Evolutionary conservation across 345 rosid species (phyloP).

Genomic region (Cardamine resedifolia): DNA sequence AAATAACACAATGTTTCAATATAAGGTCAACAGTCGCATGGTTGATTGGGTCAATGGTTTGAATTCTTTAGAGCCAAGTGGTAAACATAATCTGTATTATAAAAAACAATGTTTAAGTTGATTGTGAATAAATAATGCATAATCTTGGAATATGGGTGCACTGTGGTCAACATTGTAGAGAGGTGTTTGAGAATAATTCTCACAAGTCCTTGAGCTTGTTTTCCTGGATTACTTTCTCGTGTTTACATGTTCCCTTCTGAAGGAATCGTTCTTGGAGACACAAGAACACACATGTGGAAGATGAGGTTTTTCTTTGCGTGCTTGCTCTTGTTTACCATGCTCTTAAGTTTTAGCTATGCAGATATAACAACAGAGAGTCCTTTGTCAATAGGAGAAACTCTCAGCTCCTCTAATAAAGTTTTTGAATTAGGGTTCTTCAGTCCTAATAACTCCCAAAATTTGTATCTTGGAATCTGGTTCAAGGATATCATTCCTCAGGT

Average conservation of each 20-base stretch:
- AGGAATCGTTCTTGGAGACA: background rate
- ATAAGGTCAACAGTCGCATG: background rate
- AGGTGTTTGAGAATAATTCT: background rate
- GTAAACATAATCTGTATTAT: background rate
- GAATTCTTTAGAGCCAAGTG: background rate
- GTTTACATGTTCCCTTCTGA: background rate
- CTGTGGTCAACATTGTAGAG: conserved; percentile 12
- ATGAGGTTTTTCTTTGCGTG: conserved; percentile 4
- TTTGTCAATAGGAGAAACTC: background rate
- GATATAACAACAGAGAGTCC: background rate
- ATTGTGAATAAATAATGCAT: conserved; percentile 15
- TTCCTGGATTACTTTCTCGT: conserved; percentile 16
- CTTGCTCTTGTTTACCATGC: background rate
- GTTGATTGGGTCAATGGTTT: background rate
- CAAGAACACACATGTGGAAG: background rate
- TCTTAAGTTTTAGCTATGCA: conserved; percentile 4
- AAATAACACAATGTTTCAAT: conserved; percentile 26
- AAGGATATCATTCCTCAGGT: conserved; percentile 15
- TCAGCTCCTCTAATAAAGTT: conserved; percentile 7
- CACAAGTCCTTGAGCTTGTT: background rate
- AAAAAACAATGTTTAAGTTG: background rate
- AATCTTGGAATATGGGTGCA: conserved; percentile 9
- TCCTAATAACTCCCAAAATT: background rate
- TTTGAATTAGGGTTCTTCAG: conserved; percentile 15
- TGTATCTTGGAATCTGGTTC: conserved; percentile 46